Evolutionary conservation across 805 yeast species (phyloP), one percentile per base, ranked within the genome.

Genomic region (Lipomyces kockii): DNA sequence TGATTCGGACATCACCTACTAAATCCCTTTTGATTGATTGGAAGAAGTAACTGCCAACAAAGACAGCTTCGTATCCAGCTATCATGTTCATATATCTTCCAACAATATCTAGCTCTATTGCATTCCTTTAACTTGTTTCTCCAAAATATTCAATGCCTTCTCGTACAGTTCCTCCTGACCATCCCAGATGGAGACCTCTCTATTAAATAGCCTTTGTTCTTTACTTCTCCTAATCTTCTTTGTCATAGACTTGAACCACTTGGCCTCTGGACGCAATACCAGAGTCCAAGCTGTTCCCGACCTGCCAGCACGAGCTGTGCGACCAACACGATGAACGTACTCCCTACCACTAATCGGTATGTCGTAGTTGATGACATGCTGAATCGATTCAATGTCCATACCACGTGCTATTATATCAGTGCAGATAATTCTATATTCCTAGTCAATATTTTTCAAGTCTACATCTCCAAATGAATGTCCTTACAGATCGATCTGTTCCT

Each of bases 391-490:
- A 57, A 95, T 83, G 79, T 94, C 97, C 60, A 95, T 85, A 80
- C 99, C 99, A 79, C 99, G 87, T n/a, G 98, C 90, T 77, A 95
- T 89, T 73, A 95, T 82, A 79, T 95, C 99, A 0, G 99, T 95
- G 32, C 92, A 67, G 85, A 88, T 77, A 85, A 81, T 49, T 51
- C 66, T 67, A 34, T 7, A 59, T 2, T 11, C 11, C 59, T 51
- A 59, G 63, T 54, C 22, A 60, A 56, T 53, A 49, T 32, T 39
- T 9, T n/a, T 7, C 14, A 14, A 20, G 20, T 7, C 7, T 17
- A 17, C 25, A 52, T 12, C 29, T 12, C 14, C 27, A 29, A 12
- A n/a, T 17, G 7, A 52, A 6, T n/a, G 52, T 22, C 53, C 71
- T 57, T 62, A 66, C 73, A 92, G 75, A 55, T 83, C 80, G 59